Base-by-base conservation (phyloP, 2,329 filamentous ascomycete species). In the Thielaviopsis ethacetica region DNA sequence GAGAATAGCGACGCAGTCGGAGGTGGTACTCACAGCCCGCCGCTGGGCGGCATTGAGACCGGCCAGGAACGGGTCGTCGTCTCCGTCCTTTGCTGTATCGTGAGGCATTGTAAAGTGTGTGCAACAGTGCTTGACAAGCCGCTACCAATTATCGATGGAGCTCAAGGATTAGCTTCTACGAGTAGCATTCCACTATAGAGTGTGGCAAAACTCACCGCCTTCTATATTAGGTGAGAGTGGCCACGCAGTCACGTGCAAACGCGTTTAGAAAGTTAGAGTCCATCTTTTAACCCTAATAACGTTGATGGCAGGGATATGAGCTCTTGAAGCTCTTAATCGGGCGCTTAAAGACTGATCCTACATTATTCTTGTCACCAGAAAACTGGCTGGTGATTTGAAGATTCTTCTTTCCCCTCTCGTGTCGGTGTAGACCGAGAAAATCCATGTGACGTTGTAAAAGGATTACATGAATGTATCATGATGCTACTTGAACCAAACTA, bases 1-100 rank as follows among this genome's bases (percentile, higher is more conserved):
- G 51, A 86, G 71, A 59, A 86, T 86, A 54, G 83, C 83, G 19
- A 86, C 78, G 0, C 79, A 82, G 9, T 73, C 64, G 2, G 76
- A 71, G 34, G 69, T 64, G 5, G 79, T 81, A 21, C 73, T 77
- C 34, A 82, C 80, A 3, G 80, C 80, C 10, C 73, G 76, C 26
- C 72, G 69, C 68, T 83, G 80, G 17, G 79, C 79, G 47, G 71
- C 64, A 63, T 83, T 83, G 30, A 82, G 70, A 53, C 73, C 75
- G 59, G 68, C 66, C 61, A 82, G 68, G 56, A 80, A 71, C 55
- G 69, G 27, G 62, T 64, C 57, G 59, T 69, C 65, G 41, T 56
- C 58, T 47, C 2, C 60, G 56, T 4, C 57, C 6, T 21, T 27
- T 38, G 19, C 12, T 22, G 41, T 24, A 27, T 21, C 22, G 27